Base-by-base conservation (phyloP, 2,329 filamentous ascomycete species). In the Dendryphion nanum region DNA sequence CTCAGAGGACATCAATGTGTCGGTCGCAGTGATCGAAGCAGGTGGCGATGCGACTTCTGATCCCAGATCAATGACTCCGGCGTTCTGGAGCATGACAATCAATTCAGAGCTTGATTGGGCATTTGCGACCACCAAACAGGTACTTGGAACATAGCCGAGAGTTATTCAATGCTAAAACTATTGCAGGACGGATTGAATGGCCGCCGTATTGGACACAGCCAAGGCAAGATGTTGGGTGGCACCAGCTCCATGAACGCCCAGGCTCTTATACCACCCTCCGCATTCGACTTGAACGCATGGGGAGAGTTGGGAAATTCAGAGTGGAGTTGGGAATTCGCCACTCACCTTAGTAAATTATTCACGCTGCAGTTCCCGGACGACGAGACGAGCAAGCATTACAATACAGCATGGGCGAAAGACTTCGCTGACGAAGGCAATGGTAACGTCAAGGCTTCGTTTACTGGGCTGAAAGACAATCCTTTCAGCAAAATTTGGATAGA, bases 201-300 rank as follows among this genome's bases (percentile, higher is more conserved):
- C 16, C 20, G 46, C 21, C 15, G 19, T 5, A 47, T 51, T 18
- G 32, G 33, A 6, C 40, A 47, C 19, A 18, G 29, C 14, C 40
- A 42, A 31, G 48, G 48, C n/a, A 45, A 47, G 30, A 10, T 41
- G 26, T 33, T 53, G 4, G 52, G 52, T 14, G 80, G 57, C 19
- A 51, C 38, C 5, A 52, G 41, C 20, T 50, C 50, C 30, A 51
- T 64, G 30, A 65, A 63, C 33, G 40, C 44, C 7, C 44, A 52
- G 20, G 47, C 51, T 24, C 38, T 55, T 16, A 47, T 57, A 12
- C 43, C 51, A n/a, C 45, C 48, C 18, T 52, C 45, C 14, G 38
- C 40, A 15, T 29, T 42, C 13, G 53, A 50, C 23, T 17, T 62
- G 18, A 48, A 68, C 47, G 48, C 55, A 1, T 69, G 65, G 64